A percentile compares a stretch with the other conserved stretches of the same genome.
Conservation (phyloP, 768 basidiomycete genomes). For the Suillus fuscotomentosus region DNA sequence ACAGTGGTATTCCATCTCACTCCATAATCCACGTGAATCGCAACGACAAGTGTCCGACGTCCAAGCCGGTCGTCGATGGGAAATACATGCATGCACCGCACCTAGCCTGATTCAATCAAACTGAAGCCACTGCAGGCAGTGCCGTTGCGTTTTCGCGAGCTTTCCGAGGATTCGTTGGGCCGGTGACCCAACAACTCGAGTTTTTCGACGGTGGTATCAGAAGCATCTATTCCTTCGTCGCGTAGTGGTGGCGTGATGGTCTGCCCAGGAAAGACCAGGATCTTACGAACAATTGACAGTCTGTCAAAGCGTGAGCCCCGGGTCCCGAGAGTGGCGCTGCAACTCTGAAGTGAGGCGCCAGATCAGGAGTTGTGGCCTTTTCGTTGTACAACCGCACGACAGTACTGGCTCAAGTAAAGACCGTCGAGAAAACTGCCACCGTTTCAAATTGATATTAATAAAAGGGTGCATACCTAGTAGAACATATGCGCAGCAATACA, state of each 20-base stretch:
- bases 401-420: too few relatives aligned
- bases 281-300: neutral
- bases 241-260: neutral
- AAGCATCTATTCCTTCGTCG: neutral
- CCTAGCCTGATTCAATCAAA: neutral
- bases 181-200: neutral
- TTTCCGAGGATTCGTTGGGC: neutral
- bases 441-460: too few relatives aligned
- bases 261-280: neutral
- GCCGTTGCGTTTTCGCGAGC: neutral
- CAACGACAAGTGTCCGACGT: neutral
- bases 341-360: neutral
- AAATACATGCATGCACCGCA: neutral
- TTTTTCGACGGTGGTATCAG: neutral
- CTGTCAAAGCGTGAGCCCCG: neutral
- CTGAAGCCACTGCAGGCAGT: neutral
- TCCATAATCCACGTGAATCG: neutral
- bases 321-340: neutral
- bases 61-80: neutral
- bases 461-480: too few relatives aligned
- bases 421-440: too few relatives aligned
- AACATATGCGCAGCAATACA: neutral
- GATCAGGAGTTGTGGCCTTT: neutral
- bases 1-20: neutral
- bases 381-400: neutral